Base-by-base conservation (phyloP, 2,329 filamentous ascomycete genomes). In the Diaporthe ilicicola region DNA sequence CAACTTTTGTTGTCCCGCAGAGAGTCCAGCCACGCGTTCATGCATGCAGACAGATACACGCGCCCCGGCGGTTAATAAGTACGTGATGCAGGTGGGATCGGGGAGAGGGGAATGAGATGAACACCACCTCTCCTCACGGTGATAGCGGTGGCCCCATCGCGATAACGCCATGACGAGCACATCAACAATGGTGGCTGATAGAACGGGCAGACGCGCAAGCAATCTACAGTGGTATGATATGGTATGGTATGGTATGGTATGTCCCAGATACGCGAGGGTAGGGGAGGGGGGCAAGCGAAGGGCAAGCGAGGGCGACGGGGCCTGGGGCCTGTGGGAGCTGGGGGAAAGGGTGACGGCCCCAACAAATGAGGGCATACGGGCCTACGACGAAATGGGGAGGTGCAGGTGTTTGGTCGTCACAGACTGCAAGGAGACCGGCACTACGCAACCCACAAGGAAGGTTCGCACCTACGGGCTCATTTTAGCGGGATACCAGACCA, bases 371-470 rank as follows among this genome's bases (percentile, higher is more conserved):
- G 55, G 37, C 15, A 29, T 44, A 59, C 55, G 55, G 29, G 24
- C 39, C 55, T 61, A 61, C 39, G 55, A 61, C 55, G 17, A 8
- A 61, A 44, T 61, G 37, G 56, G 56, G 56, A 62, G 56, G 56
- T 62, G 56, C 39, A 39, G 37, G 27, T 48, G 56, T 39, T 44
- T 37, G 37, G n/a, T n/a, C n/a, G 27, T 19, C 55, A 61, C 55
- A 7, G 22, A 39, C 13, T 32, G 51, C 10, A n/a, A 34, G 51
- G 32, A 32, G 42, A 46, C 53, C 39, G 22, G 22, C 54, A 27
- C 37, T 37, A 27, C 55, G 44, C 10, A 4, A 34, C 32, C 4
- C 32, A 9, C 32, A 34, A 34, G 32, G 32, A 34, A 34, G 32
- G 32, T 9, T 5, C 32, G 32, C 32, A 5, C 32, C 4, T 34